Base-by-base conservation (phyloP, 441 rosid genomes). In the Gossypium laxum region DNA sequence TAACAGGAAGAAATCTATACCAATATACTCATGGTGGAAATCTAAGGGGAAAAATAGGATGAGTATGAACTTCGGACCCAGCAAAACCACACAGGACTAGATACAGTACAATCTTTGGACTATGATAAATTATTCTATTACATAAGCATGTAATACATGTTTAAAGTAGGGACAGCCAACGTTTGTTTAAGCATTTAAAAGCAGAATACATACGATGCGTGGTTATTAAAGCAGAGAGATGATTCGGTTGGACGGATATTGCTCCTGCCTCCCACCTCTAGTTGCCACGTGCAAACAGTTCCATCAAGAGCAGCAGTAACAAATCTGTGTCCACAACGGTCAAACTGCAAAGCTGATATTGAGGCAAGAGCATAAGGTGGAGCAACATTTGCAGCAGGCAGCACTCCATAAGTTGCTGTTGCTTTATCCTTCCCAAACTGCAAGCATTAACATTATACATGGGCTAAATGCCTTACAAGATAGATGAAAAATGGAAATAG, bases 201-300 rank as follows among this genome's bases (percentile, higher is more conserved):
- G 75, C 55, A 28, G 67, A 76, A 78, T 22, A 82, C 96, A 34
- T 91, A 93, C 98, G 86, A 82, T 57, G 97, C 91, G 79, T 90
- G 84, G 72, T 87, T 84, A 76, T 83, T 88, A 79, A 93, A 93
- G 85, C 98, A 91, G 77, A 89, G 85, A 83, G 90, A 93, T 60
- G 98, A 91, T 80, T 90, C 98, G 17, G 89, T 87, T 5, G 97
- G 95, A 76, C 74, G 73, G 76, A 85, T 81, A 69, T 91, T 91
- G 86, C 96, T 87, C 84, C 95, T 83, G 81, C 96, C 96, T 70
- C 96, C 97, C 76, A 87, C 98, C 83, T 90, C 97, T 72, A 92
- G 85, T 82, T 91, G 93, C 98, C 98, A 93, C 2, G 90, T 85
- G 84, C 93, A 91, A 52, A 90, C 88, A 55, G 92, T 91, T 83